Evolutionary conservation across 768 basidiomycete genomes (phyloP).

Genomic region (Baorangia bicolor): DNA sequence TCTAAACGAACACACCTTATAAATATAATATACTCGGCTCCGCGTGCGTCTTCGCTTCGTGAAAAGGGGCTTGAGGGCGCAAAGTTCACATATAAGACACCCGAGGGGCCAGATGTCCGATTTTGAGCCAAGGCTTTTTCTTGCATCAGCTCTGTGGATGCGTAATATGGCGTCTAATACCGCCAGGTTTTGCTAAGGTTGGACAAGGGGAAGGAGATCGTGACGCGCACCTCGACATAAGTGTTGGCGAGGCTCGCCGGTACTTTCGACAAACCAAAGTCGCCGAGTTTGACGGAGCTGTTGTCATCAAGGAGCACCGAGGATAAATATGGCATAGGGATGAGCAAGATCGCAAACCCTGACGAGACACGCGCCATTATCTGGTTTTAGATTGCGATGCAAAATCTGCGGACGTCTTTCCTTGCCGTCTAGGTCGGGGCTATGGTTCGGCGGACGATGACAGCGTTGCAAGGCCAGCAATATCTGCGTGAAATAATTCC

Average conservation of each 20-base stretch:
- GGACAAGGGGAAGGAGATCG: background rate
- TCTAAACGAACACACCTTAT: slow-evolving; percentile 57
- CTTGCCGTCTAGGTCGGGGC: slow-evolving; percentile 40
- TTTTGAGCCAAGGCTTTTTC: slow-evolving; percentile 96
- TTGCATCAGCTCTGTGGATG: slow-evolving; percentile 98
- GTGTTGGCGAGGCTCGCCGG: slow-evolving; percentile 92
- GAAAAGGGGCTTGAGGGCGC: slow-evolving; percentile 93
- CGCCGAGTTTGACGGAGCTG: slow-evolving; percentile 91
- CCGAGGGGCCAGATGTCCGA: slow-evolving; percentile 99
- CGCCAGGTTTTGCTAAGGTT: slow-evolving; percentile 39
- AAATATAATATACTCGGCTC: slow-evolving; percentile 79
- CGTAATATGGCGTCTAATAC: slow-evolving; percentile 96
- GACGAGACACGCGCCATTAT: slow-evolving; percentile 70
- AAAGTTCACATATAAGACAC: slow-evolving; percentile 95
- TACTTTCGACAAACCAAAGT: slow-evolving; percentile 95
- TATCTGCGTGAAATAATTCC: slow-evolving; percentile 96
- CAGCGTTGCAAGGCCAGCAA: slow-evolving; percentile 88
- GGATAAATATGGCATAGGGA: background rate
- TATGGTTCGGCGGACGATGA: slow-evolving; percentile 67
- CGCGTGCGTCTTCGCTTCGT: slow-evolving; percentile 86
- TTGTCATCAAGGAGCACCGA: slow-evolving; percentile 86
- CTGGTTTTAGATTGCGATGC: slow-evolving; percentile 95
- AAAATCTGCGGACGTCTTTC: slow-evolving; percentile 72
- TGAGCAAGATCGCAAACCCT: background rate
- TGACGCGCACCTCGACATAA: slow-evolving; percentile 83